These are phyloP conservation scores for Beauveria asiatica DNA, from an alignment of 2,329 filamentous ascomycete genomes.

Conservation along the genomic window DNA sequence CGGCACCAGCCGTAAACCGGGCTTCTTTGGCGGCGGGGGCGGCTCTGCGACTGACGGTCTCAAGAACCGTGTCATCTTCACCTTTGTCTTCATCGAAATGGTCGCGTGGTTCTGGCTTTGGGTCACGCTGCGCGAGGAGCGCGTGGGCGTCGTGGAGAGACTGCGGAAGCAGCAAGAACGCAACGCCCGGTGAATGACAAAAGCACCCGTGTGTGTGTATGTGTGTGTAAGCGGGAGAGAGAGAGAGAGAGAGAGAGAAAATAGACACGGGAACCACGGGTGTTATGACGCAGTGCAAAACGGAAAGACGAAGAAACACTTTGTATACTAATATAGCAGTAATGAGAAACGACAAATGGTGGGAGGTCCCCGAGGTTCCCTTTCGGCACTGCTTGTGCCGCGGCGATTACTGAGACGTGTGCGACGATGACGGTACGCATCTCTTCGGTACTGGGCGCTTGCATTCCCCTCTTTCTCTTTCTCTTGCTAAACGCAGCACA, in stretches of 20 bases:
- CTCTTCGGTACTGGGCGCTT: neutral
- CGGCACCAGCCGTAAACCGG: conserved; percentile 22
- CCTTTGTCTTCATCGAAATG: conserved; percentile 76
- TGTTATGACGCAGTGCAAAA: neutral
- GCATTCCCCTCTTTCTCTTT: neutral
- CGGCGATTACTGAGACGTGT: neutral
- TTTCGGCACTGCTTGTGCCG: no score
- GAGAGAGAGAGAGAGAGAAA: neutral
- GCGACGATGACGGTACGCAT: neutral
- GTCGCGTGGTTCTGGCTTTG: conserved; percentile 83
- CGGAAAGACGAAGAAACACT: neutral
- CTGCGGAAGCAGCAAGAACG: conserved; percentile 24
- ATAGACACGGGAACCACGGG: neutral
- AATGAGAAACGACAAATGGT: neutral
- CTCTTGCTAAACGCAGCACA: neutral
- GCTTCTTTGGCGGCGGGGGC: conserved; percentile 24
- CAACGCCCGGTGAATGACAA: neutral
- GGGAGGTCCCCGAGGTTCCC: no score
- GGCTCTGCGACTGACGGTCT: conserved; percentile 55
- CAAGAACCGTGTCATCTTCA: conserved; percentile 79
- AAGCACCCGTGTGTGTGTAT: neutral
- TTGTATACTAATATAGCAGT: neutral
- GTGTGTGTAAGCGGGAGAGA: neutral
- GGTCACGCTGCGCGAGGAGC: conserved; percentile 61
- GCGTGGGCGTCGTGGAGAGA: conserved; percentile 30